Evolutionary conservation across 148 eudicot genomes (phyloP), one percentile per base, ranked within the genome.

Genomic region (Simmondsia chinensis): DNA sequence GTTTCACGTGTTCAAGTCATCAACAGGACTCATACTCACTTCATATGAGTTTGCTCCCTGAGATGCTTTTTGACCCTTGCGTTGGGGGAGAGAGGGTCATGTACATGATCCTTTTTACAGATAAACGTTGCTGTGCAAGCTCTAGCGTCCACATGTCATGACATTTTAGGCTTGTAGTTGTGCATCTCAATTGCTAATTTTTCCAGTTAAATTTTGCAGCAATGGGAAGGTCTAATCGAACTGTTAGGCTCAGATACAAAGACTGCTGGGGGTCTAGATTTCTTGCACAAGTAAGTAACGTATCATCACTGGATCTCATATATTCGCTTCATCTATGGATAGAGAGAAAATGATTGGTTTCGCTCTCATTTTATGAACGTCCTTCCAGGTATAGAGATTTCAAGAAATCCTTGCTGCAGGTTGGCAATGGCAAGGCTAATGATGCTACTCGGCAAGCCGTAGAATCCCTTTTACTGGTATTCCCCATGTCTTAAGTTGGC

Each of bases 191-290:
- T 26, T 25, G 16, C 25, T 41, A 17, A 42, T 20, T 26, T 43
- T 44, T 23, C 29, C 34, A 40, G 2, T 39, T 40, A 3, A 14
- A 29, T 52, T 18, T 62, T 62, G 61, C 78, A 91, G 99, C 87
- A 82, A 79, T 93, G 96, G 96, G 99, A 93, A 69, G 94, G 96
- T 43, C 57, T 93, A 43, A 72, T 93, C 39, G 94, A 86, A 52
- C 43, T 93, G 54, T 38, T 93, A 60, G 96, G 96, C 20, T 74
- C 86, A 43, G 88, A 86, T 43, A 70, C 83, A 49, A 72, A 71
- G 59, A 77, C 86, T 60, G 86, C 94, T 56, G 99, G 95, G 13
- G 87, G 99, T 43, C 89, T 91, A 12, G 94, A 91, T 57, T 91
- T 91, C 62, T 63, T 91, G 52, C 87, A 70, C 67, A 91, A 72